Base-by-base conservation (phyloP, 176 grass and related monocot genomes). In the Dendrocalamus sinicus region DNA sequence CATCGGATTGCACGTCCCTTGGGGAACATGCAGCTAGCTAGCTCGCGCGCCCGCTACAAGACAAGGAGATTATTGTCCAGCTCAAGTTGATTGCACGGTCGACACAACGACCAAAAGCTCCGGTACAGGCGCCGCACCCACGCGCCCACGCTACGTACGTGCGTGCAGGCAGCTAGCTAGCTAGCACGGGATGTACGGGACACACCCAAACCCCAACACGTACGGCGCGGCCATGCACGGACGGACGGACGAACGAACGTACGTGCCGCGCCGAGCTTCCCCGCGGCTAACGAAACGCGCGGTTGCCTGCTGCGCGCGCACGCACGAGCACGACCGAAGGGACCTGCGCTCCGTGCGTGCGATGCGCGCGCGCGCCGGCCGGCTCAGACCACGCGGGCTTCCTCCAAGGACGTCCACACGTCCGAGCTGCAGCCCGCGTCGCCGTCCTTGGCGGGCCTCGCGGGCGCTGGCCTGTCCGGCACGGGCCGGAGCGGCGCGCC, bases 361-460 rank as follows among this genome's bases (percentile, higher is more conserved):
- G 0, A 8, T 23, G 70, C 22, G 37, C 28, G 44, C 45, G 19
- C 11, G 13, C 10, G 26, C 23, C 16, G 47, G 7, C 46, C 9
- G 44, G 16, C 14, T 92, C 92, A 94, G 19, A 92, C 86, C 20
- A 90, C 92, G 11, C 77, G 70, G 19, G 85, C 76, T 48, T 77
- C 89, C 69, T 87, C 90, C 37, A 82, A 67, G 58, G 91, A 57
- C 24, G 83, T 88, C 91, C 93, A 98, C 80, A 82, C 87, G 52
- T 87, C 91, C 9, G 71, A 72, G 70, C 73, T 30, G 75, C 91
- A 89, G n/a, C 92, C 93, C 11, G 89, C 83, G 57, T 89, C 90
- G 37, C 82, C 83, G 41, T 84, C 65, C 44, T 58, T 58, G 35
- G 73, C 24, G 20, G 81, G 51, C 44, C 75, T 74, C 8, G 28